phyloP scores from a whole-genome alignment of 148 eudicot species.

The Fallopia convolvulus region DNA sequence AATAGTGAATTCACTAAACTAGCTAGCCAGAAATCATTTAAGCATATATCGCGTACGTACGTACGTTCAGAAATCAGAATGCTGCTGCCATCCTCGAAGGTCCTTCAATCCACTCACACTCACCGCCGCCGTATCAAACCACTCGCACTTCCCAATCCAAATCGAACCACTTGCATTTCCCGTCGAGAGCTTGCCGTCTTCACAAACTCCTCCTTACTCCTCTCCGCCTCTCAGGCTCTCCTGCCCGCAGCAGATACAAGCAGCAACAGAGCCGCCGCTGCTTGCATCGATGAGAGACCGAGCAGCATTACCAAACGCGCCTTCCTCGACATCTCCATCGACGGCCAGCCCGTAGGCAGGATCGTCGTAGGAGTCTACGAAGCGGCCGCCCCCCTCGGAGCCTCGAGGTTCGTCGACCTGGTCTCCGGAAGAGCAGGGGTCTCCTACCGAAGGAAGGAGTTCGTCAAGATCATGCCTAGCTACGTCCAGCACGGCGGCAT shows the following conservation, averaged over 20 bases:
- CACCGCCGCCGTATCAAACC: not conserved
- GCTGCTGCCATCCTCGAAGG: slow-evolving; percentile 32
- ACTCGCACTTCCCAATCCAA: slow-evolving; percentile 19
- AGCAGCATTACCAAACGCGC: slow-evolving; percentile 21
- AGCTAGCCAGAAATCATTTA: not conserved
- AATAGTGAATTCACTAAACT: no score
- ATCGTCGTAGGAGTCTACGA: slow-evolving; percentile 47
- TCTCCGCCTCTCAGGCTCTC: slow-evolving; percentile 37
- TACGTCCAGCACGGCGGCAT: slow-evolving; percentile 89
- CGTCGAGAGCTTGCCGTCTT: slow-evolving; percentile 52
- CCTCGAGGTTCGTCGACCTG: slow-evolving; percentile 42
- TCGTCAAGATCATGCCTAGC: slow-evolving; percentile 62
- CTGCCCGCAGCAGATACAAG: not conserved
- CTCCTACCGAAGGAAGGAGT: slow-evolving; percentile 72
- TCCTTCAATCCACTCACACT: slow-evolving; percentile 17
- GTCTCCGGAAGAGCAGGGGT: slow-evolving; percentile 74
- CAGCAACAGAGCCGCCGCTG: not conserved
- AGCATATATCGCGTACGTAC: not conserved
- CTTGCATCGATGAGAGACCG: no score
- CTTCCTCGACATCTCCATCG: slow-evolving; percentile 70
- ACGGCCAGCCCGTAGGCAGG: slow-evolving; percentile 60
- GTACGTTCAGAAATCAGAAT: no score
- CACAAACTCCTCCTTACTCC: slow-evolving; percentile 40
- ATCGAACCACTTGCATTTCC: slow-evolving; percentile 21
- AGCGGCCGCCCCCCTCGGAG: slow-evolving; percentile 37